These are phyloP conservation scores for Heterobasidion annosum DNA, from an alignment of 1,284 basidiomycete species.

Conservation along the genomic window DNA sequence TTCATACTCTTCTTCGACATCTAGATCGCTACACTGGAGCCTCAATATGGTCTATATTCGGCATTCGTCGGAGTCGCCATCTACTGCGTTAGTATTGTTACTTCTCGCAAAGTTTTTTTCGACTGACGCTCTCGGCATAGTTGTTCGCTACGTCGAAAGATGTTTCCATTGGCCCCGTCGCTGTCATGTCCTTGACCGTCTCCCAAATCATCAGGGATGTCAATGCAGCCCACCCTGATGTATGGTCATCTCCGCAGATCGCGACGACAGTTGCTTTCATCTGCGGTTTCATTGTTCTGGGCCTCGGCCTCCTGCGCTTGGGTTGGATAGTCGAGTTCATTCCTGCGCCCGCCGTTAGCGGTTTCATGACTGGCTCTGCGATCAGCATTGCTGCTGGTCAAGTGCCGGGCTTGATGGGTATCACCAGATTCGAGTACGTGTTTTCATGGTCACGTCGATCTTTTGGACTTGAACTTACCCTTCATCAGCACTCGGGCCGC, in stretches of 20 bases:
- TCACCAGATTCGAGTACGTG: slow-evolving; percentile 70
- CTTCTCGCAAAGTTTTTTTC: slow-evolving; percentile 13
- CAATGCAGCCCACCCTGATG: slow-evolving; percentile 36
- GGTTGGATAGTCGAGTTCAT: slow-evolving; percentile 98
- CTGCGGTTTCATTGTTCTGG: slow-evolving; percentile 89
- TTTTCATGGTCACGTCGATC: neutral
- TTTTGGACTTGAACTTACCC: slow-evolving; percentile 3
- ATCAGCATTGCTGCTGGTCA: slow-evolving; percentile 84
- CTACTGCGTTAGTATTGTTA: slow-evolving; percentile 54
- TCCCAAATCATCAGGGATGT: slow-evolving; percentile 74
- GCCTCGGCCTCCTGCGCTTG: slow-evolving; percentile 83
- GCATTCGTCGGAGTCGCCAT: slow-evolving; percentile 85
- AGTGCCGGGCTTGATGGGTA: slow-evolving; percentile 80
- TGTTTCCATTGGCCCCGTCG: slow-evolving; percentile 92
- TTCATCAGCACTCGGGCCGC: slow-evolving; percentile 65
- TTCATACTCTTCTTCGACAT: neutral
- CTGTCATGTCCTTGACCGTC: slow-evolving; percentile 94
- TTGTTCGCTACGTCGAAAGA: slow-evolving; percentile 93
- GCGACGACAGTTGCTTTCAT: slow-evolving; percentile 84
- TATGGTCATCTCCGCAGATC: slow-evolving; percentile 66
- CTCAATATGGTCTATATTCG: slow-evolving; percentile 92
- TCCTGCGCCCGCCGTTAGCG: slow-evolving; percentile 83
- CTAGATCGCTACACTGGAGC: slow-evolving; percentile 76
- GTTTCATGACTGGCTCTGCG: slow-evolving; percentile 89
- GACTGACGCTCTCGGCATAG: slow-evolving; percentile 25